Evolutionary conservation across 108 stramenopile species (phyloP), one percentile per base, ranked within the genome.

Genomic region (Nannochloropsis gaditana): DNA sequence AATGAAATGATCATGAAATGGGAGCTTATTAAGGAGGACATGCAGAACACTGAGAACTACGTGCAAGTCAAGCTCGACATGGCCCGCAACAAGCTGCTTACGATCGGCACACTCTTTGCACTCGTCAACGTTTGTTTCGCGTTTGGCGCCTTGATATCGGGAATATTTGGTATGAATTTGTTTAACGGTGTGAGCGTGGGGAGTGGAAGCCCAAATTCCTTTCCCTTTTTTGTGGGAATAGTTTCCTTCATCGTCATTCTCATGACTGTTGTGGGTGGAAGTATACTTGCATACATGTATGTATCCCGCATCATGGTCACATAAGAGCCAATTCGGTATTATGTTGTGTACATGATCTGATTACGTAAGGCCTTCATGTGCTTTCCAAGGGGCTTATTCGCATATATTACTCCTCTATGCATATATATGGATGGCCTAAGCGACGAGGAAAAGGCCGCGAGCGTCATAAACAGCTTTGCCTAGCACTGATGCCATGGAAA

Each of bases 1-100:
- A 73, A 73, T 73, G 59, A 73, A n/a, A n/a, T 73, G 59, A 73
- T 73, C 4, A 73, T 73, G 8, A 73, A 73, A n/a, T 73, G 59
- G 59, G 59, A 73, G 59, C 8, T 73, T 4, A n/a, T 73, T 15
- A 73, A 73, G 59, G 59, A 73, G 59, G 6, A 73, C n/a, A 73
- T 73, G 59, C 59, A 73, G 59, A 87, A 83, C 42, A 87, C 87
- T 43, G 87, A 87, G 21, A 83, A 83, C n/a, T 80, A 84, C 19
- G 83, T 87, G 50, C 84, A 81, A 85, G 88, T 89, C 45, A 89
- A 89, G 85, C 85, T 89, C 43, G 88, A 89, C 85, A 89, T 89
- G 59, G 88, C 88, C 43, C 82, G 88, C 5, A 89, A 89, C 45
- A 9, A 83, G 42, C 86, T 89, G 2, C 85, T 89, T 21, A 89